A percentile compares a stretch with the other conserved stretches of the same genome.
These are phyloP conservation scores for Brasenia schreberi DNA, from an alignment of 164 flowering plant species.

Conservation along the genomic window DNA sequence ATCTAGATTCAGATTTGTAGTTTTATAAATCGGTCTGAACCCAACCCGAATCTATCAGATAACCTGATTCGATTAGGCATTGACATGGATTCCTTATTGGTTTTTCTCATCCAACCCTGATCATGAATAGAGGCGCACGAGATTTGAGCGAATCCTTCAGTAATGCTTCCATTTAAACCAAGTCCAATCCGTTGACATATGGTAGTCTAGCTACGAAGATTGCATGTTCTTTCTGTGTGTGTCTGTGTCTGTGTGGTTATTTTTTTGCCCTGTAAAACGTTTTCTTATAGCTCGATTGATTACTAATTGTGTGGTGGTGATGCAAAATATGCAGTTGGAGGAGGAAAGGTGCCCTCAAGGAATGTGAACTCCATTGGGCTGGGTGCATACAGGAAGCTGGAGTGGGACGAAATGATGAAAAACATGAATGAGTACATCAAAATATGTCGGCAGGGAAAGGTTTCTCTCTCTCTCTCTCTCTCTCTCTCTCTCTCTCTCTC, in stretches of 20 bases:
- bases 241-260: background rate
- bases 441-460: constrained; percentile 41
- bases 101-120: too few species aligned
- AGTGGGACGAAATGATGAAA: constrained; percentile 37
- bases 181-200: background rate
- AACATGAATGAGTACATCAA: constrained; percentile 28
- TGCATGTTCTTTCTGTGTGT: too few species aligned
- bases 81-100: too few species aligned
- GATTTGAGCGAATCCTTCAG: too few species aligned
- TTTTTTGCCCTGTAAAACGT: background rate
- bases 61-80: too few species aligned
- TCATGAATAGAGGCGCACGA: too few species aligned
- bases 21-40: too few species aligned
- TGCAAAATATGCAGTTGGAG: constrained; percentile 28
- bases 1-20: too few species aligned
- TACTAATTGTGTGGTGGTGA: background rate
- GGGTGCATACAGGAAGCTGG: constrained; percentile 31
- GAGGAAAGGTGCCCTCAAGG: constrained; percentile 33
- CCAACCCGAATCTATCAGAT: too few species aligned
- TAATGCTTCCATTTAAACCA: background rate
- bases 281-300: background rate
- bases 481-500: background rate
- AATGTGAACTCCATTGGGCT: constrained; percentile 27
- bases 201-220: too few species aligned
- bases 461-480: constrained; percentile 8